These are phyloP conservation scores for Triglochin maritima DNA, from an alignment of 106 monocot genomes.

Conservation along the genomic window DNA sequence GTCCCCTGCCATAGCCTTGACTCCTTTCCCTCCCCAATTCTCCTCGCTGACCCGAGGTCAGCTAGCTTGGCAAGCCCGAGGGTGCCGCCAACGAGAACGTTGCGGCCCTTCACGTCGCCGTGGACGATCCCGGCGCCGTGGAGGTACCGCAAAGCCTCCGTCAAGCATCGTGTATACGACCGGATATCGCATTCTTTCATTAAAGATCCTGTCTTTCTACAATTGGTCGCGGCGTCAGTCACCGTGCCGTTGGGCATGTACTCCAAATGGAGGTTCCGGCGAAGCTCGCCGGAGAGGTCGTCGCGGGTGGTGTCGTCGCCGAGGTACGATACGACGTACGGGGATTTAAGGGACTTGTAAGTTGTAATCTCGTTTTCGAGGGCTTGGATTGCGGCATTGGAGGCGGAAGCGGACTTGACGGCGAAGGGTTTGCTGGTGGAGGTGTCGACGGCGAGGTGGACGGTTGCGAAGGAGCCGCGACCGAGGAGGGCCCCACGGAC, in stretches of 20 bases:
- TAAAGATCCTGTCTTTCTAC: background rate
- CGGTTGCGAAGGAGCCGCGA: conserved; percentile 50
- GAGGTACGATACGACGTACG: conserved; percentile 13
- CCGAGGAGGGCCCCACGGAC: conserved; percentile 39
- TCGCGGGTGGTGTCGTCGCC: conserved; percentile 31
- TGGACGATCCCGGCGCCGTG: conserved; percentile 45
- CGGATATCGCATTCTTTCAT: conserved; percentile 25
- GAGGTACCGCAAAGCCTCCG: conserved; percentile 40
- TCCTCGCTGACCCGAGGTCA: conserved; percentile 41
- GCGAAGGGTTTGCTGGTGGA: conserved; percentile 40
- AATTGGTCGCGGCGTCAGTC: background rate
- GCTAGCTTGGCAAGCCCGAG: conserved; percentile 42
- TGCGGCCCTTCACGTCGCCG: conserved; percentile 59
- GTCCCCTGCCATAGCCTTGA: conserved; percentile 37
- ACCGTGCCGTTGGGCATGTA: conserved; percentile 17
- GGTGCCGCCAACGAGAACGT: conserved; percentile 42
- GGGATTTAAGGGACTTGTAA: background rate
- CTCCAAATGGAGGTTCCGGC: conserved; percentile 24
- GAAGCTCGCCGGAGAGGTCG: background rate
- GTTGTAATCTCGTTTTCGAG: conserved; percentile 10
- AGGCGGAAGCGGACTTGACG: conserved; percentile 39
- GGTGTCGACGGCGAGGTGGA: conserved; percentile 38
- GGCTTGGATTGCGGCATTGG: background rate
- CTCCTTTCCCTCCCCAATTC: conserved; percentile 11
- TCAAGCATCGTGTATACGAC: conserved; percentile 15